Conservation (phyloP, 192 early-diverging fungal genomes). For the Coemansia sp. region DNA sequence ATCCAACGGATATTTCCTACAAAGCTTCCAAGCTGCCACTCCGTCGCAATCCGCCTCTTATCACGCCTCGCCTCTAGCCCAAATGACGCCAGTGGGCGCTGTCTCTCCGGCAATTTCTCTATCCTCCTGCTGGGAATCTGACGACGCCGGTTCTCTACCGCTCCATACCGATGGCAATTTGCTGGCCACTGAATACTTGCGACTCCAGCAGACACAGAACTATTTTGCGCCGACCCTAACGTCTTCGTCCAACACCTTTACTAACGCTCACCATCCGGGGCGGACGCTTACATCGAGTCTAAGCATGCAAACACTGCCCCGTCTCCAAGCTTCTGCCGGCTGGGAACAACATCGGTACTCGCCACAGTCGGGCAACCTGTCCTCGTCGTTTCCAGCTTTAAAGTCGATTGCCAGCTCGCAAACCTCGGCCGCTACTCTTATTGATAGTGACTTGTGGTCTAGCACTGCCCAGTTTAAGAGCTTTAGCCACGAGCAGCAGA, state of each 20-base stretch:
- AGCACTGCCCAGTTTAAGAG: constrained; percentile 19
- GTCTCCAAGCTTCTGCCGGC: constrained; percentile 28
- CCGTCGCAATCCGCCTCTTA: not conserved
- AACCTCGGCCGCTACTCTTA: constrained; percentile 40
- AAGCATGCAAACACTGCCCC: constrained; percentile 53
- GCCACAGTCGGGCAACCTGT: not conserved
- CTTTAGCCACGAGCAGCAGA: not conserved
- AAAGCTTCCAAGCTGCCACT: not conserved
- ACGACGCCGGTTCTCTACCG: constrained; percentile 11
- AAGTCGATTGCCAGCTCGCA: constrained; percentile 23
- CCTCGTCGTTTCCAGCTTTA: not conserved
- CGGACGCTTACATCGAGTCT: constrained; percentile 43
- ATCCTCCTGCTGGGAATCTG: constrained; percentile 28
- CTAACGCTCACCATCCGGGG: constrained; percentile 6
- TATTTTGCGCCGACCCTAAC: constrained; percentile 12
- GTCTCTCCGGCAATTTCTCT: constrained; percentile 35
- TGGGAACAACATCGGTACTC: constrained; percentile 28
- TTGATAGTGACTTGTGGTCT: constrained; percentile 51
- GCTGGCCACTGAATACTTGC: constrained; percentile 4
- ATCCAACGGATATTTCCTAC: not conserved
- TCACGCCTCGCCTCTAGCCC: constrained; percentile 24
- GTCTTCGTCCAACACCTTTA: not conserved
- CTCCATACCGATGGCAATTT: constrained; percentile 8
- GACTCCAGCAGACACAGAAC: constrained; percentile 26
- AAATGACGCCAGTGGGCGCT: constrained; percentile 20